phyloP scores from a whole-genome alignment of 2,329 filamentous ascomycete species.

The Botrytis elliptica region DNA sequence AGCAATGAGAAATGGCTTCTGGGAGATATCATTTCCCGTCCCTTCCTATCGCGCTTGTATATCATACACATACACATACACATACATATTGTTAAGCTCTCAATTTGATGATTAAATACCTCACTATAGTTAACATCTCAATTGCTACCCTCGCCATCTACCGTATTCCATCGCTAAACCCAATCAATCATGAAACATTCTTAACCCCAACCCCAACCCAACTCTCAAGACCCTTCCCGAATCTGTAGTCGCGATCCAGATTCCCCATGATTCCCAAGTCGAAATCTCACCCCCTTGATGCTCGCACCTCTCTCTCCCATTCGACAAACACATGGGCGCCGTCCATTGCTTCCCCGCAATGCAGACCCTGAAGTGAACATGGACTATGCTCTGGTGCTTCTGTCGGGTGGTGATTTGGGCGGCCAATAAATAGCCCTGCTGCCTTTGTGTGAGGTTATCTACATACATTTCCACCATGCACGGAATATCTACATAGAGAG shows the following conservation, averaged over 20 bases:
- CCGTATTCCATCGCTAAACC: too few relatives aligned
- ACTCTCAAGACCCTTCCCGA: too few relatives aligned
- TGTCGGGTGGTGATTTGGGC: background rate
- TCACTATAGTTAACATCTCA: background rate
- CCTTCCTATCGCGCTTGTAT: background rate
- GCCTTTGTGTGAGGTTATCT: background rate
- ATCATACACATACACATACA: background rate
- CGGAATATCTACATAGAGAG: background rate
- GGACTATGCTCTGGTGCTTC: background rate
- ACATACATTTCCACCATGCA: background rate
- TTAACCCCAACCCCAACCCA: background rate
- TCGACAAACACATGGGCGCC: background rate
- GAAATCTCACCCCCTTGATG: background rate
- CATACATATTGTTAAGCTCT: background rate
- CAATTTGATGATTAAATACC: too few relatives aligned
- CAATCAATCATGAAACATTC: background rate
- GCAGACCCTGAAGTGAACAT: background rate
- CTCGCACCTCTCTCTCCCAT: background rate
- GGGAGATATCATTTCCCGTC: too few relatives aligned
- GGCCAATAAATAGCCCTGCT: slow-evolving; percentile 4
- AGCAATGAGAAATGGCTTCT: background rate
- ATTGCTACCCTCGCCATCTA: background rate
- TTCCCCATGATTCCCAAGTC: background rate
- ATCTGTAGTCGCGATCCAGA: background rate
- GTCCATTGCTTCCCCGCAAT: background rate